Evolutionary conservation across 805 yeast species (phyloP).

Genomic region (Yamadazyma paraphyllophila): DNA sequence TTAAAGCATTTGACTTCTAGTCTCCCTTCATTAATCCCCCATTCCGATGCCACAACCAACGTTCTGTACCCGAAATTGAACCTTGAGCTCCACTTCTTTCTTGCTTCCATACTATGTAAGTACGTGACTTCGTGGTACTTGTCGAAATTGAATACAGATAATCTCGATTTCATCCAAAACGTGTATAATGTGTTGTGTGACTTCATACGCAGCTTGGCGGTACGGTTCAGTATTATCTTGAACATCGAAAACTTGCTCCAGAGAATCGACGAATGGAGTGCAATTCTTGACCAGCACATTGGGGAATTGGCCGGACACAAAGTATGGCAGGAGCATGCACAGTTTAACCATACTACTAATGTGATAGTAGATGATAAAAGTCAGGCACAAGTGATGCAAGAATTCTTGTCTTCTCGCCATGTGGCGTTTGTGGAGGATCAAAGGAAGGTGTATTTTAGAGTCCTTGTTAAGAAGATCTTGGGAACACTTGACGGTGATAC

Average conservation of each 20-base stretch:
- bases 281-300: slow-evolving; percentile 23
- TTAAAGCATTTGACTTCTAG: slow-evolving; percentile 22
- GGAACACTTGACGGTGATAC: slow-evolving; percentile 11
- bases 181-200: slow-evolving; percentile 25
- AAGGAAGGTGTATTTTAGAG: slow-evolving; percentile 20
- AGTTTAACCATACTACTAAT: not conserved
- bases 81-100: slow-evolving; percentile 36
- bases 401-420: slow-evolving; percentile 18
- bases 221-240: slow-evolving; percentile 7
- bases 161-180: slow-evolving; percentile 25
- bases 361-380: slow-evolving; percentile 5
- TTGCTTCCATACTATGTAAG: slow-evolving; percentile 27
- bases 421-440: slow-evolving; percentile 17
- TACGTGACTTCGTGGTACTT: slow-evolving; percentile 27
- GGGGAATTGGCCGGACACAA: slow-evolving; percentile 13
- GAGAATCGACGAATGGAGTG: slow-evolving; percentile 24
- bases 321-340: slow-evolving; percentile 13
- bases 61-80: slow-evolving; percentile 22
- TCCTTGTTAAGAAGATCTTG: slow-evolving; percentile 23
- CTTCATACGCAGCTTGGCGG: slow-evolving; percentile 18
- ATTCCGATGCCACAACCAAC: slow-evolving; percentile 13
- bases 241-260: slow-evolving; percentile 15
- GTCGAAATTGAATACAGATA: slow-evolving; percentile 29
- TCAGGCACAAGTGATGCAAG: slow-evolving; percentile 11
- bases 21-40: slow-evolving; percentile 28